Conservation (phyloP, 2,329 filamentous ascomycete species). For the Alternaria sp. region DNA sequence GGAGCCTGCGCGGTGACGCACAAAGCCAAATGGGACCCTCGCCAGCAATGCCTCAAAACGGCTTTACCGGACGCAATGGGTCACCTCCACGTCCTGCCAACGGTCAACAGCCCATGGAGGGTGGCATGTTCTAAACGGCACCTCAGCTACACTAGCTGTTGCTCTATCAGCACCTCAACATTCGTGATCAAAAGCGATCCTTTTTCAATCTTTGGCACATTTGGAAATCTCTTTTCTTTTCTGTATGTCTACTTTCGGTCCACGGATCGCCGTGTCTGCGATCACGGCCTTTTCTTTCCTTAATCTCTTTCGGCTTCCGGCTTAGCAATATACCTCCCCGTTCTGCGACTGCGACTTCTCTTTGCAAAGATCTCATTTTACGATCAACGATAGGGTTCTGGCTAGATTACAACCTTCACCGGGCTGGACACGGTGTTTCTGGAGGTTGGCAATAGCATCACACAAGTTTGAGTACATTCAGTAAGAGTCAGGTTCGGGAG, state of each 20-base stretch:
- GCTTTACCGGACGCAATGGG: constrained; percentile 34
- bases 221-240: constrained; percentile 4
- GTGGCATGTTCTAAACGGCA: constrained; percentile 42
- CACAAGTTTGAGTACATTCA: constrained; percentile 12
- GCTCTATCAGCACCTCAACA: constrained; percentile 2
- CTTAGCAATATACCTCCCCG: constrained; percentile 44
- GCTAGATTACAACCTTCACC: constrained; percentile 37
- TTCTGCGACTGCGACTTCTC: constrained; percentile 13
- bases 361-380: constrained; percentile 18
- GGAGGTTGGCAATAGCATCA: constrained; percentile 14
- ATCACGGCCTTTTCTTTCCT: constrained; percentile 23
- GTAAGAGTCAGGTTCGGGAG: constrained; percentile 3
- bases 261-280: constrained; percentile 15
- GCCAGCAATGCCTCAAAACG: constrained; percentile 36
- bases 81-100: constrained; percentile 41
- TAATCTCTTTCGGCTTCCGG: constrained; percentile 1
- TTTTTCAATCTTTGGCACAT: neutral
- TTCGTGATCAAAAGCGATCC: constrained; percentile 13
- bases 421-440: constrained; percentile 37
- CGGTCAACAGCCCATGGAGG: constrained; percentile 40
- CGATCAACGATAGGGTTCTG: constrained; percentile 22
- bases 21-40: constrained; percentile 31
- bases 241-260: constrained; percentile 19
- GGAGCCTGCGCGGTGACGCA: constrained; percentile 54
- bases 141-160: neutral